Evolutionary conservation across 345 rosid species (phyloP).

Genomic region (Zanthoxylum bungeanum): DNA sequence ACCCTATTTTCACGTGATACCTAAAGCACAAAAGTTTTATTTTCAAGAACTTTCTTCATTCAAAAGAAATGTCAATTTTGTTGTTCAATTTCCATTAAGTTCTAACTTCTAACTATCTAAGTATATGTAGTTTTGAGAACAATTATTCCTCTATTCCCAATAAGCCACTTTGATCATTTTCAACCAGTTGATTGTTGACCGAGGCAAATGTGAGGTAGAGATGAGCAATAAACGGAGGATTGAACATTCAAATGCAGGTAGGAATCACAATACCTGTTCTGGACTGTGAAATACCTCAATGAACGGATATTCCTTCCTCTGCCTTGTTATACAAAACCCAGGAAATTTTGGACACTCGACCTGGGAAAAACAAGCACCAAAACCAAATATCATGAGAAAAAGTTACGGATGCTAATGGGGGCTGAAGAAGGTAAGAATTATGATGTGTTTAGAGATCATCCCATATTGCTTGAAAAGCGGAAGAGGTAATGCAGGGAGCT

Average conservation of each 20-base stretch:
- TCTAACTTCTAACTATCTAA: too few species aligned
- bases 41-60: background rate
- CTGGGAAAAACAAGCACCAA: slow-evolving; percentile 40
- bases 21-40: background rate
- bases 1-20: too few species aligned
- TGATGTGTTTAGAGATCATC: background rate
- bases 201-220: background rate
- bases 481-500: background rate
- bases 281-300: slow-evolving; percentile 91
- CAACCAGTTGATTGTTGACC: background rate
- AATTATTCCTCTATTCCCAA: background rate
- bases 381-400: slow-evolving; percentile 17
- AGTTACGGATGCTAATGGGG: background rate
- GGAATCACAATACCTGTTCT: slow-evolving; percentile 49
- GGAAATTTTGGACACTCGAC: slow-evolving; percentile 99
- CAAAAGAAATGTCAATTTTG: background rate
- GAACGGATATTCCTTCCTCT: slow-evolving; percentile 87
- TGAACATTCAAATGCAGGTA: background rate
- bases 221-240: background rate
- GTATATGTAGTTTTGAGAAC: background rate
- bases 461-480: background rate
- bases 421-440: background rate
- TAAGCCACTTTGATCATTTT: background rate
- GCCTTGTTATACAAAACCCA: slow-evolving; percentile 88
- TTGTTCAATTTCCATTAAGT: background rate